A percentile compares a stretch with the other conserved stretches of the same genome.
phyloP scores from a whole-genome alignment of 2,329 filamentous ascomycete species.

The Trichoderma atroviride region DNA sequence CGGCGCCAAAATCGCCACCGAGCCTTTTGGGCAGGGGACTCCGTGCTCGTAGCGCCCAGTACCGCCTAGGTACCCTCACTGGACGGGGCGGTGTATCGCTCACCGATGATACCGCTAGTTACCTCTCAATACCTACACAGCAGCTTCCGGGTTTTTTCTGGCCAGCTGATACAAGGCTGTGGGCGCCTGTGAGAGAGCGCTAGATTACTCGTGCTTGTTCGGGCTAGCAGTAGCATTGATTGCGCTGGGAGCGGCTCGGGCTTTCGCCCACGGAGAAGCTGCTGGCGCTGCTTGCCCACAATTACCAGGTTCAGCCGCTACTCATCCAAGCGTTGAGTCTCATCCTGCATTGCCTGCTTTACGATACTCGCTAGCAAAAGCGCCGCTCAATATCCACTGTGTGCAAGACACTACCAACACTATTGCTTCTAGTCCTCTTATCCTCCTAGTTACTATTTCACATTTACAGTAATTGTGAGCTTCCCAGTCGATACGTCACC shows the following conservation, averaged over 20 bases:
- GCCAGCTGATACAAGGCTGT: background rate
- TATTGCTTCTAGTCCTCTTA: background rate
- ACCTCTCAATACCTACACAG: background rate
- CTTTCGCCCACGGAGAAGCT: background rate
- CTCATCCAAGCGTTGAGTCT: background rate
- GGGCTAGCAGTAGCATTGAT: background rate
- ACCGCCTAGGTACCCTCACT: background rate
- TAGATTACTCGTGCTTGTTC: background rate
- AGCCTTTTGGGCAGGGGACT: background rate
- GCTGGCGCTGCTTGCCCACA: background rate
- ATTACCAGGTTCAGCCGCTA: background rate
- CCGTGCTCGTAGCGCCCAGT: background rate
- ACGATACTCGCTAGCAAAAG: background rate
- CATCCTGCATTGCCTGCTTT: background rate
- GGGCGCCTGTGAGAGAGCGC: background rate
- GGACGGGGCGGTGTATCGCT: too few species aligned
- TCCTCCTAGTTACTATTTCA: background rate
- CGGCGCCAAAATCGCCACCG: constrained; percentile 16
- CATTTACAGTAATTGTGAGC: background rate
- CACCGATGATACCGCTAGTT: background rate
- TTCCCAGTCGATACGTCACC: background rate
- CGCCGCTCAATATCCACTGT: background rate
- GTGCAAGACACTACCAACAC: background rate
- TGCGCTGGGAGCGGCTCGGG: background rate
- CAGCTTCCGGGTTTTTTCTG: background rate